Base-by-base conservation (phyloP, 148 eudicot genomes). In the Beta vulgaris region DNA sequence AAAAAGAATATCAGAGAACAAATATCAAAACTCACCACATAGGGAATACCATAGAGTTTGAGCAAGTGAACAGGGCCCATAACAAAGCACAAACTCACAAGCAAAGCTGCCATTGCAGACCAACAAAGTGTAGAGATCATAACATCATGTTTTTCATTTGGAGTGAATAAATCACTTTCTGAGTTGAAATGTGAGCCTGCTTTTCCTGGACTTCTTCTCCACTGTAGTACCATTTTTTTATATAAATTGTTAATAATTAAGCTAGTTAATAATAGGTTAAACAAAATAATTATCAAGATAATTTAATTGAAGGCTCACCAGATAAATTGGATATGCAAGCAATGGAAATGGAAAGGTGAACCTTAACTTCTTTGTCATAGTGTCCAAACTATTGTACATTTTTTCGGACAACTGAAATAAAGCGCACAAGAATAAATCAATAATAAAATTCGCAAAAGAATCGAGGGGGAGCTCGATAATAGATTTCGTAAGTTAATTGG, bases 11-110 rank as follows among this genome's bases (percentile, higher is more conserved):
- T 21, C 3, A 14, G 12, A 42, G 28, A 8, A 55, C 6, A 21
- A 64, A 34, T 12, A 21, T 25, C 40, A 57, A 44, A 67, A 80
- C 92, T 75, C 54, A 90, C 96, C 89, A 68, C 36, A 46, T 88
- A 90, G 25, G 96, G 96, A 31, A 90, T 69, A 57, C 90, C 96
- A 53, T 90, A 90, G 54, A 90, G 88, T 81, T 88, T 90, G 69
- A 90, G 90, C 77, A 88, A 14, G 59, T 82, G 92, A 62, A 88
- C 13, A 72, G 92, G 96, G 62, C 96, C 92, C 85, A 90, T 83
- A 13, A 81, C 85, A 73, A 88, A 87, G 9, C 87, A 79, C 75
- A 84, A 81, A 42, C 88, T 85, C 8, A 60, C 89, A 65, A 90
- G 90, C 78, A 88, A 49, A 46, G 85, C 90, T 76, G 71, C 89